phyloP scores from a whole-genome alignment of 140 eudicot genomes.

The Anethum foeniculum region DNA sequence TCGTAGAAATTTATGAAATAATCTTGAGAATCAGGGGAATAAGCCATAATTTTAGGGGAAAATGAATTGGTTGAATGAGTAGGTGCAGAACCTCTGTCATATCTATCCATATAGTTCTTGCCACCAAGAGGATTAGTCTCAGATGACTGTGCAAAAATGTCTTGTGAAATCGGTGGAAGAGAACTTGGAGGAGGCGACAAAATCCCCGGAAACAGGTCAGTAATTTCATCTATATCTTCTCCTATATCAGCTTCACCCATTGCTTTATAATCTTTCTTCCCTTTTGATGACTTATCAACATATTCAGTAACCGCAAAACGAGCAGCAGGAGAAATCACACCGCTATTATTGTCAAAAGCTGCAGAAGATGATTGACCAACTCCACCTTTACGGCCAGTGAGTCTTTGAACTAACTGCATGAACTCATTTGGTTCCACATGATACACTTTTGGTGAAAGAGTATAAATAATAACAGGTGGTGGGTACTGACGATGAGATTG shows the following conservation, averaged over 20 bases:
- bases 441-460: not conserved
- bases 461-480: not conserved
- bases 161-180: constrained; percentile 1
- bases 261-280: not conserved
- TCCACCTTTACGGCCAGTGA: not conserved
- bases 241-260: not conserved
- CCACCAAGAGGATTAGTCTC: not conserved
- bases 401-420: not conserved
- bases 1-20: not conserved
- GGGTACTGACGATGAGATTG: not conserved
- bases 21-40: not conserved
- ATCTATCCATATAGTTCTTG: not conserved
- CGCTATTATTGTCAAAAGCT: not conserved
- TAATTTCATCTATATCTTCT: not conserved
- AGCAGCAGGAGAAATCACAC: not conserved
- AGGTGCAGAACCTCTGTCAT: not conserved
- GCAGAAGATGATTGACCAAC: not conserved
- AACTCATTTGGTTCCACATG: not conserved
- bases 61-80: not conserved
- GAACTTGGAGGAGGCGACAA: not conserved
- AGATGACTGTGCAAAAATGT: not conserved
- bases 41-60: not conserved
- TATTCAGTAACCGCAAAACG: not conserved
- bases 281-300: not conserved
- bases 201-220: not conserved